These are phyloP conservation scores for Chalciporus piperatus DNA, from an alignment of 768 basidiomycete species.

Conservation along the genomic window DNA sequence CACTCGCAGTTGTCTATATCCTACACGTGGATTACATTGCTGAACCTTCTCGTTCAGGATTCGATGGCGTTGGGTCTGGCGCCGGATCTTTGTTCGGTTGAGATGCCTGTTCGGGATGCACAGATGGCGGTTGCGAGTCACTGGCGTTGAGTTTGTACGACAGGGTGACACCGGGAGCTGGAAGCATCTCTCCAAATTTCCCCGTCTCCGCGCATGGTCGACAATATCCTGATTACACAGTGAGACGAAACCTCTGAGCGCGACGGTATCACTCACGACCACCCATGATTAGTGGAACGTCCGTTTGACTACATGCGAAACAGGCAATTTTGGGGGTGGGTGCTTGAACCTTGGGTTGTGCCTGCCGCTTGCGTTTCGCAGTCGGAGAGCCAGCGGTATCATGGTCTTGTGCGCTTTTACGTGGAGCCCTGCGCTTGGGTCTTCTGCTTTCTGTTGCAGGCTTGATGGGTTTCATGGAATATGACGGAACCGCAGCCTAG, in stretches of 20 bases:
- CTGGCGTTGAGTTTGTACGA: conserved; percentile 1
- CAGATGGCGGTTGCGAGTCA: conserved; percentile 7
- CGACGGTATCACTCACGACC: conserved; percentile 52
- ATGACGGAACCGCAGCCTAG: conserved; percentile 46
- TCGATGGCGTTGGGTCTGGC: neutral
- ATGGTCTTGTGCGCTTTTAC: conserved; percentile 30
- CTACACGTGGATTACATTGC: neutral
- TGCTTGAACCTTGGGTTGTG: conserved; percentile 31
- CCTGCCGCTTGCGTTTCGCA: conserved; percentile 41
- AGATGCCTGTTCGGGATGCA: neutral
- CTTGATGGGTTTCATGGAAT: conserved; percentile 57
- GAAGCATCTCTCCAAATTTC: conserved; percentile 34
- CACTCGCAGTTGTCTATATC: conserved; percentile 14
- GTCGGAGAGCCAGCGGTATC: conserved; percentile 15
- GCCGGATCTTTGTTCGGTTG: neutral
- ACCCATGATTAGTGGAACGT: conserved; percentile 74
- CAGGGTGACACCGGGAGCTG: conserved; percentile 4
- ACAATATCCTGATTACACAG: conserved; percentile 52
- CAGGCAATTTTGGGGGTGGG: conserved; percentile 52
- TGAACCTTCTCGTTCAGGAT: neutral
- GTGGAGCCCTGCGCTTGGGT: conserved; percentile 35
- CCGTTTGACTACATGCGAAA: conserved; percentile 57
- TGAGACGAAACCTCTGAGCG: neutral
- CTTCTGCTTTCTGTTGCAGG: conserved; percentile 41
- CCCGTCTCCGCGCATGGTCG: conserved; percentile 63